These are phyloP conservation scores for Pleurotus djamor DNA, from an alignment of 768 basidiomycete species.

Conservation along the genomic window DNA sequence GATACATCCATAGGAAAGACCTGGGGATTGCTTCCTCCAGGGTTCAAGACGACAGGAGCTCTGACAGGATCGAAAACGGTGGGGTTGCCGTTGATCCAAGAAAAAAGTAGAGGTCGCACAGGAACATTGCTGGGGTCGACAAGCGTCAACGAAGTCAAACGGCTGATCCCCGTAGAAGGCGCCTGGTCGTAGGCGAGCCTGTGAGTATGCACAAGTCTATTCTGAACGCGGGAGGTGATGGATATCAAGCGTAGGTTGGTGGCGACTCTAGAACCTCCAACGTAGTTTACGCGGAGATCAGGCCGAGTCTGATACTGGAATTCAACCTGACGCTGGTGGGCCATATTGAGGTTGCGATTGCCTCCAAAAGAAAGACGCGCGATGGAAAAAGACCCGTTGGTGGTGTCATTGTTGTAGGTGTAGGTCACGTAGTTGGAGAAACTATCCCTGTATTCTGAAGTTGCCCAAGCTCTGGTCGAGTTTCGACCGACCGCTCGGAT, in stretches of 20 bases:
- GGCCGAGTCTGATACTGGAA: not conserved
- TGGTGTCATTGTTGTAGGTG: slow-evolving; percentile 5
- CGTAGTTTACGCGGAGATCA: not conserved
- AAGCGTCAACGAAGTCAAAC: not conserved
- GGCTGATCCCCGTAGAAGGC: not conserved
- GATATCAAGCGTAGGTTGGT: not conserved
- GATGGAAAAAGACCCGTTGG: not conserved
- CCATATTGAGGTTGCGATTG: slow-evolving; percentile 2
- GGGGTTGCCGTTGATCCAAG: slow-evolving; percentile 11
- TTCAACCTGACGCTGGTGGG: not conserved
- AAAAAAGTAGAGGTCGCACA: slow-evolving; percentile 8
- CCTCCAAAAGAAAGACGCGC: slow-evolving; percentile 1
- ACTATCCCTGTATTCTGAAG: slow-evolving; percentile 2
- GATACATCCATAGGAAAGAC: not conserved
- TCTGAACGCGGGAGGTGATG: not conserved
- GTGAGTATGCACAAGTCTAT: not conserved
- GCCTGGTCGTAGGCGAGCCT: slow-evolving; percentile 1
- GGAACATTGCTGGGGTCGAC: slow-evolving; percentile 5
- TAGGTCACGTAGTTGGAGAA: slow-evolving; percentile 10
- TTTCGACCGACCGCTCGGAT: slow-evolving; percentile 7
- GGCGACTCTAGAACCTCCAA: slow-evolving; percentile 1
- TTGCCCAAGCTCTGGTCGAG: slow-evolving; percentile 9
- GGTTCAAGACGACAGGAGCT: not conserved
- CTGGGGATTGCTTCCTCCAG: not conserved
- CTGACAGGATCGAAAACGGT: slow-evolving; percentile 5